Conservation (phyloP, 106 monocot genomes). For the Dactylorhiza incarnata region DNA sequence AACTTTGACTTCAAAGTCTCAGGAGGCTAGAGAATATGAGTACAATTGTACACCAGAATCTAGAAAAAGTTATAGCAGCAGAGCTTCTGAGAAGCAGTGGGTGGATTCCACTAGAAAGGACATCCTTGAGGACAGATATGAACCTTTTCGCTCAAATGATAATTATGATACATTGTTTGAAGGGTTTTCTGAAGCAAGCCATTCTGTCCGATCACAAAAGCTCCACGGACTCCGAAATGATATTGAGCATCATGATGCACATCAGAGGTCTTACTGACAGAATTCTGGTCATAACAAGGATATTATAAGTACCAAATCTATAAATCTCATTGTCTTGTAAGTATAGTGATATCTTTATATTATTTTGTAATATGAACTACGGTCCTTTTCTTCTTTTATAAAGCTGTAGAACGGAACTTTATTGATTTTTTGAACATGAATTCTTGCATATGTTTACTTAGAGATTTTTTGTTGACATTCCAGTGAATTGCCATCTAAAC, state of each 20-base stretch:
- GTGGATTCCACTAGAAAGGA: conserved; percentile 25
- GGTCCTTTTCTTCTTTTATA: neutral
- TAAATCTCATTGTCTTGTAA: conserved; percentile 16
- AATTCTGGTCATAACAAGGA: conserved; percentile 8
- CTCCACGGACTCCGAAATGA: conserved; percentile 1
- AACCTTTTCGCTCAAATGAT: conserved; percentile 43
- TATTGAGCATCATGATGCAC: conserved; percentile 14
- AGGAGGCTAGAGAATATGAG: conserved; percentile 4
- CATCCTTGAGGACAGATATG: conserved; percentile 68
- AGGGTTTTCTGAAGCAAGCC: conserved; percentile 8
- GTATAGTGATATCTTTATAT: conserved; percentile 7
- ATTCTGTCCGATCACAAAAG: neutral
- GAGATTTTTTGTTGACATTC: conserved; percentile 20
- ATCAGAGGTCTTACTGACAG: neutral
- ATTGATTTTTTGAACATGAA: conserved; percentile 1
- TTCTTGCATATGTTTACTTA: conserved; percentile 15
- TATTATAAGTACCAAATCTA: conserved; percentile 10
- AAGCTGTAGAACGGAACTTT: neutral
- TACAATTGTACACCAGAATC: conserved; percentile 15
- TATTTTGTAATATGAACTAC: neutral
- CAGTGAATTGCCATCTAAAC: conserved; percentile 44
- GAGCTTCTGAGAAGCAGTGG: conserved; percentile 14
- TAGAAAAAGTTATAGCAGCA: conserved; percentile 16
- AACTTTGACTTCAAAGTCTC: conserved; percentile 20
- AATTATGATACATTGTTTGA: conserved; percentile 9